phyloP scores from a whole-genome alignment of 495 filamentous ascomycete genomes.

The Neurospora pannonica region DNA sequence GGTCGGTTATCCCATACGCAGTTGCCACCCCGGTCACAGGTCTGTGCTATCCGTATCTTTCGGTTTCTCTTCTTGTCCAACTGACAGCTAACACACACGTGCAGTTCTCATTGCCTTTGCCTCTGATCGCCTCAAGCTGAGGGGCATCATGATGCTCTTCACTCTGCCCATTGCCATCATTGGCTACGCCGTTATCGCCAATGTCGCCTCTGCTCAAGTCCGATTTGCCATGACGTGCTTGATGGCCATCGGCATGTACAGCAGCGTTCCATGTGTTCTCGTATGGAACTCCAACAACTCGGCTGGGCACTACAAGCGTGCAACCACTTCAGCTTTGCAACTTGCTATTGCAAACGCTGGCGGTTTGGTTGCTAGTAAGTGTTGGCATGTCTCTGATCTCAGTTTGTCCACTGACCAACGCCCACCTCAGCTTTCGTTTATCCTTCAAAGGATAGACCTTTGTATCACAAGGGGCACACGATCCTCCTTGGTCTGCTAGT shows the following conservation, averaged over 20 bases:
- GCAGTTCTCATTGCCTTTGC: conserved; percentile 33
- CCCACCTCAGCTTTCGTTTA: conserved; percentile 43
- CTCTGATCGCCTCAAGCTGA: conserved; percentile 35
- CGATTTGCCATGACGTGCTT: conserved; percentile 71
- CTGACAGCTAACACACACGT: not conserved
- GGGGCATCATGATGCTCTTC: conserved; percentile 32
- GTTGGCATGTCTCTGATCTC: not conserved
- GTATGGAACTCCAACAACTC: conserved; percentile 54
- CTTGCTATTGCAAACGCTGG: conserved; percentile 41
- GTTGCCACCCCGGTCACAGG: conserved; percentile 47
- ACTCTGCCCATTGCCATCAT: conserved; percentile 43
- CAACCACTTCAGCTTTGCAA: conserved; percentile 36
- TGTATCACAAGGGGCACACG: conserved; percentile 46
- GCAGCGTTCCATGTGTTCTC: conserved; percentile 62
- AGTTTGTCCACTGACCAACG: not conserved
- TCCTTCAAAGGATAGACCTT: conserved; percentile 38
- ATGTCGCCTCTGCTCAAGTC: conserved; percentile 41
- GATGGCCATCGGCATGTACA: conserved; percentile 64
- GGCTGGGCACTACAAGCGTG: conserved; percentile 37
- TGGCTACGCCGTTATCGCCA: conserved; percentile 40
- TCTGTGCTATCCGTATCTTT: conserved; percentile 30
- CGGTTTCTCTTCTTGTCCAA: conserved; percentile 4
- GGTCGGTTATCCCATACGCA: conserved; percentile 60
- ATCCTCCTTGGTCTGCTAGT: conserved; percentile 49
- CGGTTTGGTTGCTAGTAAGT: conserved; percentile 37